A percentile compares a stretch with the other conserved stretches of the same genome.
Evolutionary conservation across 2,329 filamentous ascomycete genomes (phyloP).

Genomic region (Penicillium hordei): DNA sequence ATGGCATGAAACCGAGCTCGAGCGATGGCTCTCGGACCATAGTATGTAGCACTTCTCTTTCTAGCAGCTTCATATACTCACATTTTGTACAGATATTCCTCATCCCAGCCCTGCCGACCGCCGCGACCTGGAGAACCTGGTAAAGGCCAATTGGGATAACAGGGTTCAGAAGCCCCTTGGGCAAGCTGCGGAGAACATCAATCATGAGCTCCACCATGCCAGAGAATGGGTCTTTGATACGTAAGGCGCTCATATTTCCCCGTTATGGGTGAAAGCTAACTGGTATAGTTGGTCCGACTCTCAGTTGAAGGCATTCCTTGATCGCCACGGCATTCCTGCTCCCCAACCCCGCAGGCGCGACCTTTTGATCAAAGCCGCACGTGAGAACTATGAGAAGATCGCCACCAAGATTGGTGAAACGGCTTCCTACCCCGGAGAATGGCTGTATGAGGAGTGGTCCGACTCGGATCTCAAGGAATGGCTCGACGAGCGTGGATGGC

Average conservation of each 20-base stretch:
- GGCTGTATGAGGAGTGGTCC: constrained; percentile 88
- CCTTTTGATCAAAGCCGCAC: constrained; percentile 71
- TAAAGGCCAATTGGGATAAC: constrained; percentile 84
- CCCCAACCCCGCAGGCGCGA: constrained; percentile 87
- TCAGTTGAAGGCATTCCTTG: constrained; percentile 87
- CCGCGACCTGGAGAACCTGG: constrained; percentile 88
- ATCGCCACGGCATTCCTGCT: constrained; percentile 81
- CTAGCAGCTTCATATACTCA: constrained; percentile 1
- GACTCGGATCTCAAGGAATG: constrained; percentile 92
- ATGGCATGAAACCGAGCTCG: constrained; percentile 97
- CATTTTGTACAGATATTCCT: constrained; percentile 60
- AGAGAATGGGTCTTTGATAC: constrained; percentile 91
- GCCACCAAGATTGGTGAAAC: constrained; percentile 77
- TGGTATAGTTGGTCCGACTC: constrained; percentile 79
- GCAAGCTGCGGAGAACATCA: constrained; percentile 73
- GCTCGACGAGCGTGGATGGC: constrained; percentile 84
- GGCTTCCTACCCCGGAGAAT: constrained; percentile 84
- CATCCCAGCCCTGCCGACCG: constrained; percentile 89
- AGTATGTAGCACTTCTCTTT: constrained; percentile 33
- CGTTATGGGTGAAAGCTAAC: not conserved
- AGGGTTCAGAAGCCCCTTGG: constrained; percentile 72
- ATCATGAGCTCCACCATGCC: constrained; percentile 68
- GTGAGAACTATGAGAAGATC: constrained; percentile 74
- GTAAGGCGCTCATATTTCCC: constrained; percentile 43
- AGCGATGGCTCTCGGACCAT: constrained; percentile 93